These are phyloP conservation scores for Phyllosticta paracitricarpa DNA, from an alignment of 2,329 filamentous ascomycete species.

Conservation along the genomic window DNA sequence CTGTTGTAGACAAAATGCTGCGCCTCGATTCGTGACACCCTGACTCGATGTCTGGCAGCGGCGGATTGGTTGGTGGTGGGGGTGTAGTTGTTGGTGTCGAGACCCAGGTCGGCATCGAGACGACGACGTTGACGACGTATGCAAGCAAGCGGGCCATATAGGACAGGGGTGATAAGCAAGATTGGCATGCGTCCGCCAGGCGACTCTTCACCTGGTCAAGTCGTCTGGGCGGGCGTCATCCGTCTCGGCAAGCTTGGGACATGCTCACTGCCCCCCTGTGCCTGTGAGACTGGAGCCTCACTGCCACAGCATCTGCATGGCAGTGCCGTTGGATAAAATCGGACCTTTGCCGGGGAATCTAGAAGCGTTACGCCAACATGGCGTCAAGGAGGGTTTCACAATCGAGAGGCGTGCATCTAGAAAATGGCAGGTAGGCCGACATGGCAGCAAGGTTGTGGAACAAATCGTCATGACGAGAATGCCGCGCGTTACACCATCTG, in stretches of 20 bases:
- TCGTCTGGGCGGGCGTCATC: neutral
- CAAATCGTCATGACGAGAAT: neutral
- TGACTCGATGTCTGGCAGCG: too few relatives aligned
- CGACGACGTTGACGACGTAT: too few relatives aligned
- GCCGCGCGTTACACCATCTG: neutral
- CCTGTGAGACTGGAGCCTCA: neutral
- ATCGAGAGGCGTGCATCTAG: neutral
- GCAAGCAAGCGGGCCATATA: too few relatives aligned
- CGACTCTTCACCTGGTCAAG: neutral
- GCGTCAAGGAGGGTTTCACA: neutral
- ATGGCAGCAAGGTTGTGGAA: neutral
- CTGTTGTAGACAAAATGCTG: too few relatives aligned
- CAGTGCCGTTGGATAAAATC: neutral
- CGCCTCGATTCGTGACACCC: too few relatives aligned
- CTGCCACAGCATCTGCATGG: neutral
- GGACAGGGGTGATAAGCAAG: neutral
- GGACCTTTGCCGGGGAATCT: neutral
- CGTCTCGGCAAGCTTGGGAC: neutral
- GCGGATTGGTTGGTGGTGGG: too few relatives aligned
- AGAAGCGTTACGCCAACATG: neutral
- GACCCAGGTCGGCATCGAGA: too few relatives aligned
- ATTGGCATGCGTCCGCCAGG: neutral
- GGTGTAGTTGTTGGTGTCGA: too few relatives aligned
- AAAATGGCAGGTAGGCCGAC: neutral
- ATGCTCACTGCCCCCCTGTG: neutral